Base-by-base conservation (phyloP, 2,329 filamentous ascomycete species). In the Aspergillus sp. region DNA sequence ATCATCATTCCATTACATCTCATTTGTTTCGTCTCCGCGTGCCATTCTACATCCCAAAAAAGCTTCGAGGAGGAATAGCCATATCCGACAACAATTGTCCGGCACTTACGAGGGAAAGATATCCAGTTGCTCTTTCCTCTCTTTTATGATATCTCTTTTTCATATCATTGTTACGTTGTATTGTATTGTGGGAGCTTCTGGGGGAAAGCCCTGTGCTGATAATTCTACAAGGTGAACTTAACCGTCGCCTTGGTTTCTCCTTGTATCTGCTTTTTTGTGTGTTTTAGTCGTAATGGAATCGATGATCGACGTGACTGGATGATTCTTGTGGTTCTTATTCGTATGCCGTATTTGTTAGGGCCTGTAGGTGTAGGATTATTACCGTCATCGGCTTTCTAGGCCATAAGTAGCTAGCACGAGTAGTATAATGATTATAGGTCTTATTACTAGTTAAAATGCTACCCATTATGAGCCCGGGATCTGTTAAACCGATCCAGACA, bases 21-120 rank as follows among this genome's bases (percentile, higher is more conserved):
- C 52, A 55, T 56, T 49, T 57, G 54, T 54, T 49, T 53, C 52
- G 54, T 55, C 49, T 59, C 54, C 30, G 30, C 30, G 30, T 9
- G 8, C 30, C 27, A 10, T 8, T 8, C 26, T 39, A 8, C 8
- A 26, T 39, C 8, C 19, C 10, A 26, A 26, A 8, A 39, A 57
- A 54, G 61, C 19, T 19, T 59, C 58, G 55, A 57, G 62, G 63
- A 61, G 62, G 62, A 60, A 66, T 66, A 58, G 60, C 36, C 57
- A 54, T 64, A 61, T 60, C 66, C 67, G 36, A 39, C 64, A 66
- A 66, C 76, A 72, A 77, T 76, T 81, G 80, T 77, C 77, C 73
- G 76, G 84, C 82, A 85, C 89, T 96, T 78, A 96, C 86, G 90
- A 96, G 89, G 91, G 91, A 97, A 97, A 97, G 91, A 97, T 89